phyloP scores from a whole-genome alignment of 306 rosid genomes.

The Corylus avellana region DNA sequence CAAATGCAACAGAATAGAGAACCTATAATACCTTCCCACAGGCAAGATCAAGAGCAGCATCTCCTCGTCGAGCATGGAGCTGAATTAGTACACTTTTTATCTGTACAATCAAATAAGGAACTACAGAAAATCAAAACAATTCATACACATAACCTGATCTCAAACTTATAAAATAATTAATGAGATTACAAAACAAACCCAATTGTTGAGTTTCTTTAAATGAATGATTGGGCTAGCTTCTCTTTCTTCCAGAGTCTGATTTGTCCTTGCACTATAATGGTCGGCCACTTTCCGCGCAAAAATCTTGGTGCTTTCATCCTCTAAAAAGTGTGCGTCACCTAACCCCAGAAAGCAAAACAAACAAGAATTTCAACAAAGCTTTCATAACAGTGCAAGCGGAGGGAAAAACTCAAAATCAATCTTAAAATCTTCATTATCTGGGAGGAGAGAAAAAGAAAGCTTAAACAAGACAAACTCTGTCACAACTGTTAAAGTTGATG shows the following conservation, averaged over 20 bases:
- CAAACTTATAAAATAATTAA: background rate
- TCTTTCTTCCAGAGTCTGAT: slow-evolving; percentile 89
- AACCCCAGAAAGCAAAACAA: slow-evolving; percentile 27
- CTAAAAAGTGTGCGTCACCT: slow-evolving; percentile 76
- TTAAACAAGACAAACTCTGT: background rate
- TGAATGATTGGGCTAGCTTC: slow-evolving; percentile 91
- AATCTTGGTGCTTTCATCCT: slow-evolving; percentile 84
- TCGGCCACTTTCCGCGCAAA: slow-evolving; percentile 91
- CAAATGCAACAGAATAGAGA: slow-evolving; percentile 20
- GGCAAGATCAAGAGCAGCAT: slow-evolving; percentile 93
- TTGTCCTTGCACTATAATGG: slow-evolving; percentile 88
- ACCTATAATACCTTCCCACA: slow-evolving; percentile 83
- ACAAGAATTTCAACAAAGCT: slow-evolving; percentile 4
- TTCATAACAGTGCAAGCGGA: background rate
- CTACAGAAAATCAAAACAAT: slow-evolving; percentile 2
- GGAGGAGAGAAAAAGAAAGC: background rate
- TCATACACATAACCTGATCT: slow-evolving; percentile 1
- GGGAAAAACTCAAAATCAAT: background rate
- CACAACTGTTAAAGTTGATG: background rate
- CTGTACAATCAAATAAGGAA: slow-evolving; percentile 44
- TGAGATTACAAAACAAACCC: slow-evolving; percentile 49
- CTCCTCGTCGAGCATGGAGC: slow-evolving; percentile 80
- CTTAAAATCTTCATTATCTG: slow-evolving; percentile 17
- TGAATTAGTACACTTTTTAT: slow-evolving; percentile 97
- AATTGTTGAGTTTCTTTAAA: slow-evolving; percentile 89